Evolutionary conservation across 345 rosid genomes (phyloP).

Genomic region (Arabidopsis suecica): DNA sequence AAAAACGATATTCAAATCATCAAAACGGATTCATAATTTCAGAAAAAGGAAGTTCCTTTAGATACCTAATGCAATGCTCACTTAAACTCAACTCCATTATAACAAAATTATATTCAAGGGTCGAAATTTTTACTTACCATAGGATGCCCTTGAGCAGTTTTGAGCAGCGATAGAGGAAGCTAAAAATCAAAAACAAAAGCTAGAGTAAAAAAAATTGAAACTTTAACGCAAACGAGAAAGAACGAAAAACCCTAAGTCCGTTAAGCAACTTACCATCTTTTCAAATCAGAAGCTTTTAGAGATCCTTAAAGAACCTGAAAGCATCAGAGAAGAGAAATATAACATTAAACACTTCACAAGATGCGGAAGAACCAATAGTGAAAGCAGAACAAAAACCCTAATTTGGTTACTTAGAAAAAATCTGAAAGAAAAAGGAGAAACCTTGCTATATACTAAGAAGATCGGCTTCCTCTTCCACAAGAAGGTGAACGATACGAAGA

Average conservation of each 20-base stretch:
- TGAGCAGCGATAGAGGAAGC: slow-evolving; percentile 46
- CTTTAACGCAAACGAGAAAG: neutral
- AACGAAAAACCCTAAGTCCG: slow-evolving; percentile 16
- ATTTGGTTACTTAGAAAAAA: neutral
- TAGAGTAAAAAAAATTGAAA: neutral
- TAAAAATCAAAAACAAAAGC: slow-evolving; percentile 10
- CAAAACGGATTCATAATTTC: neutral
- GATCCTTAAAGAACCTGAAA: slow-evolving; percentile 31
- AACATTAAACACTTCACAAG: neutral
- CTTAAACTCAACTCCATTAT: neutral
- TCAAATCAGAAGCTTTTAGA: slow-evolving; percentile 1
- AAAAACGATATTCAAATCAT: slow-evolving; percentile 19
- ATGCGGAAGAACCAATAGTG: neutral
- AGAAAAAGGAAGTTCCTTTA: neutral
- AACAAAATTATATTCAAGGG: neutral
- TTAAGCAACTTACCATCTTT: slow-evolving; percentile 40
- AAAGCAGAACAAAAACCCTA: slow-evolving; percentile 30
- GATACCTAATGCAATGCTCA: neutral
- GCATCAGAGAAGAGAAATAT: neutral
- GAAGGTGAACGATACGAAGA: neutral
- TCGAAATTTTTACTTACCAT: slow-evolving; percentile 29
- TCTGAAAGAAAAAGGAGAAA: slow-evolving; percentile 11
- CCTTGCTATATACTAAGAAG: neutral
- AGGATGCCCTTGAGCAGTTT: slow-evolving; percentile 49
- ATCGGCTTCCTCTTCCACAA: neutral